Conservation (phyloP, 176 grass and related monocot genomes). For the Eleusine indica region DNA sequence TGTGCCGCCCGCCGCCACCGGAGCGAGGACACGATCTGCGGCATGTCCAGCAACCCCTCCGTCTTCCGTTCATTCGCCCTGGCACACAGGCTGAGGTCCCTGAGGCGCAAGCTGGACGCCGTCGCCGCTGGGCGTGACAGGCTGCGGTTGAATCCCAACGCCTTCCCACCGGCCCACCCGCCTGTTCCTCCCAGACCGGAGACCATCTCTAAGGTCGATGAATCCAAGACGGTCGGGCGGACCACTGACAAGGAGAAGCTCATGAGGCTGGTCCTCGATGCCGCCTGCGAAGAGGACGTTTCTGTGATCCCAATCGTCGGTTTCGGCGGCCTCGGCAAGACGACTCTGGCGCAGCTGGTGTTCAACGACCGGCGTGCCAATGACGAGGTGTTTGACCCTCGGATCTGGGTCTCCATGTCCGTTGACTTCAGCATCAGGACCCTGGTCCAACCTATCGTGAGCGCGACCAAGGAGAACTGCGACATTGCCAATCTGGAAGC, state of each 20-base stretch:
- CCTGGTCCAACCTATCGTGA: constrained; percentile 41
- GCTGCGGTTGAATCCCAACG: constrained; percentile 11
- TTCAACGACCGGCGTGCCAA: constrained; percentile 56
- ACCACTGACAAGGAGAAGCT: constrained; percentile 51
- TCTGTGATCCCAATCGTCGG: constrained; percentile 65
- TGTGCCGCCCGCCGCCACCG: background rate
- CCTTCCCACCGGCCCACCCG: background rate
- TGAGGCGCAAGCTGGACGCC: constrained; percentile 32
- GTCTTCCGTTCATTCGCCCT: background rate
- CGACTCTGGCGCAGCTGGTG: constrained; percentile 63
- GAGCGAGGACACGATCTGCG: background rate
- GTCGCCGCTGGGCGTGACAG: constrained; percentile 18
- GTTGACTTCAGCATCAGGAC: constrained; percentile 47
- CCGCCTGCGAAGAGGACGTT: constrained; percentile 51
- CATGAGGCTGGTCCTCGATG: constrained; percentile 59
- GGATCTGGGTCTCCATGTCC: constrained; percentile 64
- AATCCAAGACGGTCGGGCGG: constrained; percentile 51
- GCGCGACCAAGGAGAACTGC: constrained; percentile 43
- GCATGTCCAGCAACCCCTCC: background rate
- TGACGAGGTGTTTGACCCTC: constrained; percentile 55
- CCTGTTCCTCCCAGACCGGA: background rate
- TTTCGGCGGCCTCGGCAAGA: constrained; percentile 66
- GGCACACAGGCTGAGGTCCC: constrained; percentile 29
- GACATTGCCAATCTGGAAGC: constrained; percentile 44
- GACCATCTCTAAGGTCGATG: constrained; percentile 29